Base-by-base conservation (phyloP, 139 green algal species). In the Chlamydomonas schloesseri region DNA sequence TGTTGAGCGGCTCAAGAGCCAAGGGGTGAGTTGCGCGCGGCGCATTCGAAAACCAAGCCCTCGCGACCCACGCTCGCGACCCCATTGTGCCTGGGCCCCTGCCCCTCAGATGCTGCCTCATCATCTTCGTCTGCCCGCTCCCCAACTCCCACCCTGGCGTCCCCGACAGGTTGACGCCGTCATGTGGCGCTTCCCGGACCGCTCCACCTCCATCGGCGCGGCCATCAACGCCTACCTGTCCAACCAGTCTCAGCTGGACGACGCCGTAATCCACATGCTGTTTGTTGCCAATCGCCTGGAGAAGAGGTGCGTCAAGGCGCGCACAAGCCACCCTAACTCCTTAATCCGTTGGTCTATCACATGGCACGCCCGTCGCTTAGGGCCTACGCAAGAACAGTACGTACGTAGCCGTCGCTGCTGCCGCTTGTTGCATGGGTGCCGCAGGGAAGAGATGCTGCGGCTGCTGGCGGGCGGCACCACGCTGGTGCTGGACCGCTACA, bases 211-310 rank as follows among this genome's bases (percentile, higher is more conserved):
- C 10, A 97, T 96, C 14, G 98, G 98, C n/a, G 82, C 91, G 21
- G 93, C 97, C 88, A 99, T 99, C 60, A 92, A 98, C 72, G 86
- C 83, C 11, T 99, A 99, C 90, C 89, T 99, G 26, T 90, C 72
- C 0, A 95, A 88, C 64, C 83, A 93, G 29, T 67, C 81, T 2
- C 95, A 98, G 26, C 86, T 97, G 50, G 92, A 99, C 65, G 96
- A 99, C 81, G 90, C 64, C 1, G 89, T 91, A 0, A 90, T 99
- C 0, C 98, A 99, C 87, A 89, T 99, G 42, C 91, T 99, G 11
- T 99, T 99, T 87, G 95, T 95, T 8, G 96, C 95, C 28, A 99
- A 99, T 79, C 85, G 98, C 26, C 96, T 95, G 92, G 98, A 99
- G 91, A 98, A 99, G 85, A 89, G 92, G 94, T 96, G 33, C 0